phyloP scores from a whole-genome alignment of 2,329 filamentous ascomycete genomes.

The Claviceps pusilla region DNA sequence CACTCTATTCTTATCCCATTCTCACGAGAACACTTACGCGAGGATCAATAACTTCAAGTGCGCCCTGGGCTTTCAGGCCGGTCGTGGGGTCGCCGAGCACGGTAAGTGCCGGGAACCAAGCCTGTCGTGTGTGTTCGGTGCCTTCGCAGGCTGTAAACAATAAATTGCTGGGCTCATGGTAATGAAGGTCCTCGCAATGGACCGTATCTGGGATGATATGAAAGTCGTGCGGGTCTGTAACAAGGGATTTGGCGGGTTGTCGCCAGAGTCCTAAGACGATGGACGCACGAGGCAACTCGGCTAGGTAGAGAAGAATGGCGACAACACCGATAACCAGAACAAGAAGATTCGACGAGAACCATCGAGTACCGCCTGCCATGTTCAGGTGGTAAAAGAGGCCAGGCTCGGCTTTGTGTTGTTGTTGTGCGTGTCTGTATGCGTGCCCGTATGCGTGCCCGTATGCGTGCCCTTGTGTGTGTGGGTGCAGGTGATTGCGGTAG shows the following conservation, averaged over 20 bases:
- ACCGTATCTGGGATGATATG: slow-evolving; percentile 33
- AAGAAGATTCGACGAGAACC: neutral
- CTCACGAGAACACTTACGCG: slow-evolving; percentile 21
- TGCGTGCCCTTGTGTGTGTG: no score
- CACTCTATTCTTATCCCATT: neutral
- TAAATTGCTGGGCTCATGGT: slow-evolving; percentile 30
- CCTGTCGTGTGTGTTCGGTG: slow-evolving; percentile 22
- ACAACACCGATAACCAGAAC: neutral
- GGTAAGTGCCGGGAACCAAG: slow-evolving; percentile 37
- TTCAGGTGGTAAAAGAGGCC: neutral
- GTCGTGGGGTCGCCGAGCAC: slow-evolving; percentile 26
- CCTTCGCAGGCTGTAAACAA: slow-evolving; percentile 45
- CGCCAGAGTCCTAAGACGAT: slow-evolving; percentile 16
- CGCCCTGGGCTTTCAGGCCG: slow-evolving; percentile 22
- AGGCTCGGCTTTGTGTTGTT: neutral
- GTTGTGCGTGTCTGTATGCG: neutral
- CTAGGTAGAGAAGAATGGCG: slow-evolving; percentile 2
- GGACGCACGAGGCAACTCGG: slow-evolving; percentile 1
- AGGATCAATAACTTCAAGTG: slow-evolving; percentile 38
- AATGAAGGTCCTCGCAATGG: slow-evolving; percentile 46
- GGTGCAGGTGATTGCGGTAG: no score
- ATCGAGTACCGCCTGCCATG: neutral
- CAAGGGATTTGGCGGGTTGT: slow-evolving; percentile 8
- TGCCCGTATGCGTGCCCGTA: no score
- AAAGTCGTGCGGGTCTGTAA: slow-evolving; percentile 16